phyloP scores from a whole-genome alignment of 139 green algal species.

The Penium margaritaceum region DNA sequence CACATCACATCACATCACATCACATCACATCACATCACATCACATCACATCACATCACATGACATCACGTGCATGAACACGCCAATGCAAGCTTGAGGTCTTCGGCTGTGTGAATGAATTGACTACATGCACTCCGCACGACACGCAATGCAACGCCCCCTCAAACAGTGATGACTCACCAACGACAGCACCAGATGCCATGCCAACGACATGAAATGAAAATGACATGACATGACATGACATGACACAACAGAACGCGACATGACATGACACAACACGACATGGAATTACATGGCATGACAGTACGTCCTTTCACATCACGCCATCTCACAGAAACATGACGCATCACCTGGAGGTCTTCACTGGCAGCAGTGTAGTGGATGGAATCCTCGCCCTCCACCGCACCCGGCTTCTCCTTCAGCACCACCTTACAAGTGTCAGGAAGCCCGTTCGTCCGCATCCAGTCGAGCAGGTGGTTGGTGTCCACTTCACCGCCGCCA shows the following conservation, averaged over 20 bases:
- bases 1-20: no score
- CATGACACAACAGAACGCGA: neutral
- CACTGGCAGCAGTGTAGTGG: conserved; percentile 32
- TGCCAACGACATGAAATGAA: neutral
- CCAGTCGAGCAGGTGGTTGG: no score
- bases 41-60: no score
- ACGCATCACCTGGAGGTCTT: conserved; percentile 28
- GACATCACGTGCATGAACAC: no score
- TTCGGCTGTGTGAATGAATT: neutral
- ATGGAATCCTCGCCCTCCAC: conserved; percentile 10
- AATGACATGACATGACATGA: neutral
- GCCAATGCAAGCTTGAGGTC: no score
- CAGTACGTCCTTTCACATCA: neutral
- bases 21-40: no score
- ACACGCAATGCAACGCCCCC: neutral
- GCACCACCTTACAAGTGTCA: conserved; percentile 24
- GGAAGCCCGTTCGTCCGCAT: no score
- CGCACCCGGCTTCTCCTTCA: conserved; percentile 12
- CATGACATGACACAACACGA: neutral
- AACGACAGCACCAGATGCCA: neutral
- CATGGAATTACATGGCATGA: neutral
- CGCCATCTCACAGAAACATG: neutral
- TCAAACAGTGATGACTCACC: neutral
- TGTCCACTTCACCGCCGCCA: no score
- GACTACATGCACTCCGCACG: neutral